Conservation (phyloP, 495 filamentous ascomycete species). For the Paragyromitra xinjiangensis region DNA sequence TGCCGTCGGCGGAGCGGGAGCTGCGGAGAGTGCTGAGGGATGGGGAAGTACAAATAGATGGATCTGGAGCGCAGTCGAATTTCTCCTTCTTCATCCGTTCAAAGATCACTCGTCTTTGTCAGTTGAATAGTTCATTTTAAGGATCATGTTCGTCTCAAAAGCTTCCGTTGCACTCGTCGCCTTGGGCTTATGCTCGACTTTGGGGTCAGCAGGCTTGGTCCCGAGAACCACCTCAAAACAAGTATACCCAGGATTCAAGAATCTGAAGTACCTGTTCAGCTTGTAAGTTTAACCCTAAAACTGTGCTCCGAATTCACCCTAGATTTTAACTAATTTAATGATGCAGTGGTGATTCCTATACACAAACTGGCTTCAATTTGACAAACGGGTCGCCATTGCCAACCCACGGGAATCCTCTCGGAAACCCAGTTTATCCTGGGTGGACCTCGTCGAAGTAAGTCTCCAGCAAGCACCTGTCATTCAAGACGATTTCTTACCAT, state of each 20-base stretch:
- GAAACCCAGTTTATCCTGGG: conserved; percentile 74
- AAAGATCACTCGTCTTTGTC: neutral
- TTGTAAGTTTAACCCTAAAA: conserved; percentile 59
- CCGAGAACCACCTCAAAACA: conserved; percentile 35
- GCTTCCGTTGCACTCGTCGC: conserved; percentile 8
- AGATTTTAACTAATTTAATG: conserved; percentile 16
- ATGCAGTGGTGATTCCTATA: conserved; percentile 70
- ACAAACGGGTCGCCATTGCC: conserved; percentile 68
- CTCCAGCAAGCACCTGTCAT: conserved; percentile 4
- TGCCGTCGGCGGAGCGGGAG: neutral
- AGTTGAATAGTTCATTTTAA: neutral
- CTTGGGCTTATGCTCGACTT: conserved; percentile 27
- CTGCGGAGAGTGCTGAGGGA: neutral
- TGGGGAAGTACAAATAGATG: conserved; percentile 38
- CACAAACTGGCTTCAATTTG: conserved; percentile 72
- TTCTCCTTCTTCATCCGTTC: neutral
- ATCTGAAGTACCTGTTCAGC: conserved; percentile 64
- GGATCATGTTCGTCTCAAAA: conserved; percentile 29
- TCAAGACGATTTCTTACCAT: conserved; percentile 11
- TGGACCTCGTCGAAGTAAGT: conserved; percentile 63
- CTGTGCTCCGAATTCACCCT: neutral
- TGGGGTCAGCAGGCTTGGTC: conserved; percentile 31
- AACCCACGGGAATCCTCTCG: conserved; percentile 69
- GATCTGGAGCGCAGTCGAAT: neutral
- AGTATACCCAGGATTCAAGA: conserved; percentile 63